Conservation (phyloP, 352 stramenopile species). For the Peronospora tabacina region DNA sequence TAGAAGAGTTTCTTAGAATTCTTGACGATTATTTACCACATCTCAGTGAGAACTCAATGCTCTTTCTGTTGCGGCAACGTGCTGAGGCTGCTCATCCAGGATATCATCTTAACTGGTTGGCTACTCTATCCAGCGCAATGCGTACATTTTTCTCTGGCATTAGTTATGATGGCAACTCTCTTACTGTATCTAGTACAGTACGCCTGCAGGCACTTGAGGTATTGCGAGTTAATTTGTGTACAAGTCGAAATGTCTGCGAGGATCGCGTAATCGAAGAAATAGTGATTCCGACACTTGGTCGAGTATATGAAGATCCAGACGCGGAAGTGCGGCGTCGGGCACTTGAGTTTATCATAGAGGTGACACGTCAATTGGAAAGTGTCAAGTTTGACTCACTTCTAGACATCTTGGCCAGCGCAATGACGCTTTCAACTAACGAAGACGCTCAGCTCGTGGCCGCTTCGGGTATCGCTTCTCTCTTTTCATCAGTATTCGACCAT, state of each 20-base stretch:
- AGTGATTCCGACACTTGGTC: conserved; percentile 51
- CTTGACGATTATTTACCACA: conserved; percentile 65
- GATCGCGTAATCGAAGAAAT: conserved; percentile 83
- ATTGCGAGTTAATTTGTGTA: conserved; percentile 60
- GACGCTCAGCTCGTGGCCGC: conserved; percentile 61
- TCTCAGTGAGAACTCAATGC: conserved; percentile 46
- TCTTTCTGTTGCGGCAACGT: conserved; percentile 53
- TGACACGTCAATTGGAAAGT: conserved; percentile 68
- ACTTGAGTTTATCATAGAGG: conserved; percentile 59
- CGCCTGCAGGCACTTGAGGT: conserved; percentile 63
- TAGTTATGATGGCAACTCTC: conserved; percentile 22
- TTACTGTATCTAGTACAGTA: conserved; percentile 38
- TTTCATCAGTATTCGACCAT: conserved; percentile 75
- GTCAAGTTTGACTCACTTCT: conserved; percentile 74
- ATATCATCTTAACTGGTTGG: conserved; percentile 59
- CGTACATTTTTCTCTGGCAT: conserved; percentile 51
- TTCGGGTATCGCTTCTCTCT: conserved; percentile 57
- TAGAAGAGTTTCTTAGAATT: conserved; percentile 67
- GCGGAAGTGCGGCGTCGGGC: conserved; percentile 44
- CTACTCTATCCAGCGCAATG: conserved; percentile 46
- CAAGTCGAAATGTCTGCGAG: conserved; percentile 76
- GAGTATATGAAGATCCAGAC: conserved; percentile 68
- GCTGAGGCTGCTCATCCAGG: conserved; percentile 60
- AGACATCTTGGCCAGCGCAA: conserved; percentile 66
- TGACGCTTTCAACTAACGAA: conserved; percentile 52